Evolutionary conservation across 148 eudicot genomes (phyloP).

Genomic region (Arctostaphylos glauca): DNA sequence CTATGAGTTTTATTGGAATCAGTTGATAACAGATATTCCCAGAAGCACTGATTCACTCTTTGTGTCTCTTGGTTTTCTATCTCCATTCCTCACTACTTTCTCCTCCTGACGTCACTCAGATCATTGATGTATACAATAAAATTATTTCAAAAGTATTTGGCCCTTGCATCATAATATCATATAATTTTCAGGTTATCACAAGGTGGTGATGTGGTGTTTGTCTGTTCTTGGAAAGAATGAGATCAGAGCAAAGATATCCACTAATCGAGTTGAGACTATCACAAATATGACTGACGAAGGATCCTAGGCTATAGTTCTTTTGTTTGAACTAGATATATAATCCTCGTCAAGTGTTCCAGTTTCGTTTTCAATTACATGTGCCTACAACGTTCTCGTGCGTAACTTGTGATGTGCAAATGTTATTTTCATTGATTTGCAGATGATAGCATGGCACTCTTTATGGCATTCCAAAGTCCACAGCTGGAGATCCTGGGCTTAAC

Average conservation of each 20-base stretch:
- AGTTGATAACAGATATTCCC: background rate
- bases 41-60: background rate
- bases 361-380: background rate
- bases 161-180: background rate
- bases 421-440: slow-evolving; percentile 40
- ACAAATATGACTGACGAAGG: background rate
- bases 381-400: background rate
- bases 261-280: background rate
- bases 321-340: background rate
- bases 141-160: background rate
- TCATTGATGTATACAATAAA: background rate
- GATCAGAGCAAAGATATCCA: background rate
- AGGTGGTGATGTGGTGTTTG: background rate
- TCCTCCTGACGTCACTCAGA: background rate
- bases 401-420: background rate
- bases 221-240: background rate
- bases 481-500: slow-evolving; percentile 83
- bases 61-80: background rate
- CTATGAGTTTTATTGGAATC: background rate
- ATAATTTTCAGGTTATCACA: background rate
- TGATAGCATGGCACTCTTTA: slow-evolving; percentile 88
- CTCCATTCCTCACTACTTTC: background rate
- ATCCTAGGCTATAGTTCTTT: background rate
- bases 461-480: slow-evolving; percentile 83
- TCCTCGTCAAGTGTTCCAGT: background rate